Evolutionary conservation across 805 yeast species (phyloP), one percentile per base, ranked within the genome.

Genomic region (Nematodospora valgi): DNA sequence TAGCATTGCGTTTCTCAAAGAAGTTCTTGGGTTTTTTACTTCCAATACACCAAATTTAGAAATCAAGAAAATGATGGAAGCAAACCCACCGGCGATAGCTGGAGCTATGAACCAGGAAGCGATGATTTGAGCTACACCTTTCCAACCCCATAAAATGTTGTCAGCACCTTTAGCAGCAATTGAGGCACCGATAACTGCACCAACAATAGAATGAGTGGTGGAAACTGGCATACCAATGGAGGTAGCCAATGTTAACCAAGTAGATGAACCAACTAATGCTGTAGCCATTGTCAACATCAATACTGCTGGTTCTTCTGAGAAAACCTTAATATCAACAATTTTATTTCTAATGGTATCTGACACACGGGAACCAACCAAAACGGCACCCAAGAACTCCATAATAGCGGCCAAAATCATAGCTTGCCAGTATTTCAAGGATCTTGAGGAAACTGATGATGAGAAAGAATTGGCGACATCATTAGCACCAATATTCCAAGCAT

Each of bases 51-150:
- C 48, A 46, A 53, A 80, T 55, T 83, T 84, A 37, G 81, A 72
- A 33, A 74, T 56, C 37, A 79, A 58, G 54, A 82, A 83, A 34
- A 79, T 54, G 27, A 74, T 59, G 3, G 82, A 56, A 4, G 86
- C 78, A 44, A 83, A 72, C 23, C 55, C 48, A 41, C 87, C 91
- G 11, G 89, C 82, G 39, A 82, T 63, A 14, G 68, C 54, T 11
- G 91, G 91, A 5, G 91, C 88, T 60, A 82, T 77, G 51, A 80
- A 78, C 89, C 89, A 83, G 9, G 88, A 78, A 3, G 91, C 89
- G 41, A 78, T 75, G 43, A 82, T 82, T 56, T 79, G 81, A 1
- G 84, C 49, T 39, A 83, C 80, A 19, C 89, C 87, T 11, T 46
- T 34, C 91, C 89, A 83, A 18, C 87, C 88, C 91, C 91, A 83